Conservation (phyloP, 768 basidiomycete genomes). For the Tephrocybe rancida region DNA sequence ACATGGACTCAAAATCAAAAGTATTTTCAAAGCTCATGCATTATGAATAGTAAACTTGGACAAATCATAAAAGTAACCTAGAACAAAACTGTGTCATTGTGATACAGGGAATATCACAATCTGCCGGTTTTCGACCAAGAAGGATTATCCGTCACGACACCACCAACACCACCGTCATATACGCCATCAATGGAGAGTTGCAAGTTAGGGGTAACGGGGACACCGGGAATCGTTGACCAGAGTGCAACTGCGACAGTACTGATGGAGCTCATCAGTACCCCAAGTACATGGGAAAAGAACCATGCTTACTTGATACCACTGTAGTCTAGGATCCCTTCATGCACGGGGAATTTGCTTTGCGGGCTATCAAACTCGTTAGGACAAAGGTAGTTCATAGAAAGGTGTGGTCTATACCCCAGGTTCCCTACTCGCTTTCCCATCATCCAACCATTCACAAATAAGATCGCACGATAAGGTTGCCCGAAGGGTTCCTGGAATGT, state of each 20-base stretch:
- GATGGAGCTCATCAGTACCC: not conserved
- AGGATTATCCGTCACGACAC: constrained; percentile 60
- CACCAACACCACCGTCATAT: constrained; percentile 69
- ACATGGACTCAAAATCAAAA: no score
- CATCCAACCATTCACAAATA: constrained; percentile 91
- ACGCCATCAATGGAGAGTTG: constrained; percentile 55
- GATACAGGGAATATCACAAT: not conserved
- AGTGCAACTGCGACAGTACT: constrained; percentile 66
- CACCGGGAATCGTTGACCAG: constrained; percentile 62
- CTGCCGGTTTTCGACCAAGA: constrained; percentile 48
- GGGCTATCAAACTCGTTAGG: constrained; percentile 43
- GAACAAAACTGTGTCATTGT: no score
- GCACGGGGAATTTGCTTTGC: constrained; percentile 82
- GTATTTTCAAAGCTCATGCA: no score
- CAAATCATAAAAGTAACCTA: no score
- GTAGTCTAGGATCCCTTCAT: constrained; percentile 78
- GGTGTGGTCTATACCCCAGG: constrained; percentile 67
- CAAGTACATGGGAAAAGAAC: not conserved
- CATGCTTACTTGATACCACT: constrained; percentile 64
- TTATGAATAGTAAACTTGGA: no score
- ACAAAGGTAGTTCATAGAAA: no score
- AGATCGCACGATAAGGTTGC: constrained; percentile 69
- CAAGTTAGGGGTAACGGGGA: constrained; percentile 51
- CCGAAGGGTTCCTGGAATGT: constrained; percentile 60
- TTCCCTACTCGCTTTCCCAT: constrained; percentile 81